A percentile compares a stretch with the other conserved stretches of the same genome.
Conservation (phyloP, 1,139 yeast genomes). For the Trichomonascaceae sp. region DNA sequence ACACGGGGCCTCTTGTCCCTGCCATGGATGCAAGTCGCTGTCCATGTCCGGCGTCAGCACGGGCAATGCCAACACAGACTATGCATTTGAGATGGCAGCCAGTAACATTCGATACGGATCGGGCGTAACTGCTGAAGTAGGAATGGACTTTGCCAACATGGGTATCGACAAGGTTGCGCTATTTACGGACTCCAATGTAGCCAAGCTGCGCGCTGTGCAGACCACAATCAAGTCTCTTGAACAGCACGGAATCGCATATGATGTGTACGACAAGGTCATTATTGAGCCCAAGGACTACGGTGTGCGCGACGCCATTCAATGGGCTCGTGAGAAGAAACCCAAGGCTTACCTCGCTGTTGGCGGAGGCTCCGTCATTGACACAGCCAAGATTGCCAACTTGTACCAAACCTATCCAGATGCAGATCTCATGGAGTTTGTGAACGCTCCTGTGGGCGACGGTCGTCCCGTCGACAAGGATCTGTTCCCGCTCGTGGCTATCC, state of each 20-base stretch:
- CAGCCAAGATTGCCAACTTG: constrained; percentile 30
- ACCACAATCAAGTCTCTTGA: constrained; percentile 26
- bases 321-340: constrained; percentile 26
- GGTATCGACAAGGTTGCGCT: constrained; percentile 24
- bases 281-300: constrained; percentile 31
- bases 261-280: constrained; percentile 26
- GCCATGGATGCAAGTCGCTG: constrained; percentile 21
- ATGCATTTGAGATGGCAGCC: constrained; percentile 32
- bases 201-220: constrained; percentile 22
- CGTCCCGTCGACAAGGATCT: constrained; percentile 23
- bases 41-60: constrained; percentile 8
- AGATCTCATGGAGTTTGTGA: constrained; percentile 29
- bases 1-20: constrained; percentile 24
- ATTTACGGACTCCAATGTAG: constrained; percentile 22
- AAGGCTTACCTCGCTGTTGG: constrained; percentile 31
- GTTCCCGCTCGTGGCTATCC: constrained; percentile 31
- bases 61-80: constrained; percentile 17
- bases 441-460: constrained; percentile 32
- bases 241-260: constrained; percentile 25
- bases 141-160: constrained; percentile 28
- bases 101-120: constrained; percentile 29
- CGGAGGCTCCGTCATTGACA: constrained; percentile 32
- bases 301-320: constrained; percentile 26
- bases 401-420: constrained; percentile 28
- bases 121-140: constrained; percentile 29